Evolutionary conservation across 2,329 filamentous ascomycete genomes (phyloP).

Genomic region (Phaeophleospora eucalypticola): DNA sequence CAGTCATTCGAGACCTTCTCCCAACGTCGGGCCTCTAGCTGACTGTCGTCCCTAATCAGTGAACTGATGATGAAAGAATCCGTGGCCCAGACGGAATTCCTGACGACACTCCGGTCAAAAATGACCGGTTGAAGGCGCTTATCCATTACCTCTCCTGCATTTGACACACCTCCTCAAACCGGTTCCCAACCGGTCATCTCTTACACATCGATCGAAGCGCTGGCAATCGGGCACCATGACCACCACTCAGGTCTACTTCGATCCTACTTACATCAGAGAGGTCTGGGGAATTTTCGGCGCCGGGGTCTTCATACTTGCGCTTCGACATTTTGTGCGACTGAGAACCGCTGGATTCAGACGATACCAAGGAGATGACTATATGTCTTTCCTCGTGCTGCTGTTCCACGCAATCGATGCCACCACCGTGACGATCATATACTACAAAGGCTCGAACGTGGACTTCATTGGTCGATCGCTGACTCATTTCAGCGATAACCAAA

Average conservation of each 20-base stretch:
- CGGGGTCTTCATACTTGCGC: conserved; percentile 32
- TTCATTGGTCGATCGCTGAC: conserved; percentile 17
- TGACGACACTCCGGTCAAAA: too few relatives aligned
- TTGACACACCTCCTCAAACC: too few relatives aligned
- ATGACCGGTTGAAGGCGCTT: too few relatives aligned
- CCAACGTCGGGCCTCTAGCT: too few relatives aligned
- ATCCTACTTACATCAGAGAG: conserved; percentile 19
- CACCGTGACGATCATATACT: conserved; percentile 34
- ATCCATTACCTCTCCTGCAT: too few relatives aligned
- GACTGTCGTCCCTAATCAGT: too few relatives aligned
- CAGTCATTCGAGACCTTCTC: too few relatives aligned
- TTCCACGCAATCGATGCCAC: conserved; percentile 37
- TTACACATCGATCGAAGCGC: too few relatives aligned
- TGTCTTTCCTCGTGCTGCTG: conserved; percentile 33
- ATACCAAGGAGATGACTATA: conserved; percentile 39
- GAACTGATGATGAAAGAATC: too few relatives aligned
- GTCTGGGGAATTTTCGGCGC: conserved; percentile 29
- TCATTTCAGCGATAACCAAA: conserved; percentile 28
- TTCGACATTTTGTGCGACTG: conserved; percentile 36
- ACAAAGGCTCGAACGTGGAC: conserved; percentile 31
- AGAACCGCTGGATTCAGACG: conserved; percentile 38
- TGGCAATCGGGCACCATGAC: too few relatives aligned
- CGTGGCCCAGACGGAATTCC: too few relatives aligned
- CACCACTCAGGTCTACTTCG: conserved; percentile 23
- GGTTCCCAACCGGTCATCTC: too few relatives aligned